phyloP scores from a whole-genome alignment of 148 eudicot species.

The Nyssa sinensis region DNA sequence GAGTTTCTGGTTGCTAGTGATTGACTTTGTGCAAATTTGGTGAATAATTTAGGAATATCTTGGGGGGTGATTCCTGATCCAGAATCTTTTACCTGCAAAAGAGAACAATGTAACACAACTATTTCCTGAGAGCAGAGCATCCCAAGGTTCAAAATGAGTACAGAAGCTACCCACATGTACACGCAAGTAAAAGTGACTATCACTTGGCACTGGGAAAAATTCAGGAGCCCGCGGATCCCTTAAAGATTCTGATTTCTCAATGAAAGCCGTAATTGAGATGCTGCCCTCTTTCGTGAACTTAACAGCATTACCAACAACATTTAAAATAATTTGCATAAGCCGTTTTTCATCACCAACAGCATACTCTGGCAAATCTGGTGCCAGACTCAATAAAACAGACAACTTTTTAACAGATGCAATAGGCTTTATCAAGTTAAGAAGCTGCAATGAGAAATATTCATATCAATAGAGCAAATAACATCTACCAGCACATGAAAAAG shows the following conservation, averaged over 20 bases:
- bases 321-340: constrained; percentile 75
- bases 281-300: constrained; percentile 89
- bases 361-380: constrained; percentile 69
- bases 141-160: neutral
- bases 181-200: constrained; percentile 64
- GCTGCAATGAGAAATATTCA: constrained; percentile 45
- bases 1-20: constrained; percentile 43
- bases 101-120: neutral
- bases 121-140: neutral
- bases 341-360: constrained; percentile 90
- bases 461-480: constrained; percentile 12
- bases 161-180: constrained; percentile 61
- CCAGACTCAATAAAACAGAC: constrained; percentile 47
- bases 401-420: constrained; percentile 78
- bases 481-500: neutral
- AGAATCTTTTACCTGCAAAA: constrained; percentile 78
- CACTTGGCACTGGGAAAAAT: constrained; percentile 55
- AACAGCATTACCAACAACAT: constrained; percentile 85
- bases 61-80: constrained; percentile 80
- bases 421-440: constrained; percentile 71
- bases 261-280: constrained; percentile 53
- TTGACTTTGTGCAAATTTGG: constrained; percentile 70
- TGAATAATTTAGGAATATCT: constrained; percentile 82
- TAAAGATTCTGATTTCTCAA: constrained; percentile 61
- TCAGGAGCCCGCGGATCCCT: constrained; percentile 72